Evolutionary conservation across 306 rosid species (phyloP).

Genomic region (Vachellia pachyceras): DNA sequence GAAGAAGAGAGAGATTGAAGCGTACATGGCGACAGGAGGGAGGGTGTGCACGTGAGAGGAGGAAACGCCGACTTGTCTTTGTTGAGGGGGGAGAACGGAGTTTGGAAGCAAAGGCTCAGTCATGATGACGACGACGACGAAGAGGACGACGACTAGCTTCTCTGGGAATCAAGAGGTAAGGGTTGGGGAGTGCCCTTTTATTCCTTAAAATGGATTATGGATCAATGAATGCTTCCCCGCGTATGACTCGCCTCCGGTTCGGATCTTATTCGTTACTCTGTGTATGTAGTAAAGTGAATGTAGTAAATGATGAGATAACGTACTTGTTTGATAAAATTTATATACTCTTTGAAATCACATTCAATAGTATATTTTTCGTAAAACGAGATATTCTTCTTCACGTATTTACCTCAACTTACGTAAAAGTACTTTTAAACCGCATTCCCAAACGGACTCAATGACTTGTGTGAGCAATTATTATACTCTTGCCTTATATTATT

Average conservation of each 20-base stretch:
- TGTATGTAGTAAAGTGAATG: not conserved
- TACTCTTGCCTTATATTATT: not conserved
- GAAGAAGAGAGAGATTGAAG: not conserved
- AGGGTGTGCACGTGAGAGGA: slow-evolving; percentile 57
- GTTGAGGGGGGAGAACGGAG: slow-evolving; percentile 47
- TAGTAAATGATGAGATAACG: not conserved
- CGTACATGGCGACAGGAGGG: slow-evolving; percentile 48
- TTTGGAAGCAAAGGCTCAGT: slow-evolving; percentile 50
- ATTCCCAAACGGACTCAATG: too few species aligned
- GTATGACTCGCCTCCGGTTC: not conserved
- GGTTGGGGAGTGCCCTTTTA: not conserved
- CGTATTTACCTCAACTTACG: too few species aligned
- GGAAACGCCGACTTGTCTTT: slow-evolving; percentile 45
- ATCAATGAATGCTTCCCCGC: not conserved
- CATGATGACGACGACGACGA: slow-evolving; percentile 8
- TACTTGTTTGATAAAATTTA: too few species aligned
- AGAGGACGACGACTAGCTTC: too few species aligned
- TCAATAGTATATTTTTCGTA: too few species aligned
- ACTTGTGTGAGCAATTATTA: not conserved
- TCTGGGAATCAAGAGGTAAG: slow-evolving; percentile 22
- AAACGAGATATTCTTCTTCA: too few species aligned
- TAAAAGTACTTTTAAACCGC: too few species aligned
- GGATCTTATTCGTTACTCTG: not conserved
- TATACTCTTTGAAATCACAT: too few species aligned
- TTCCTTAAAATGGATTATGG: slow-evolving; percentile 22